Evolutionary conservation across 23 red algal species (phyloP).

Genomic region (Gracilaria domingensis): DNA sequence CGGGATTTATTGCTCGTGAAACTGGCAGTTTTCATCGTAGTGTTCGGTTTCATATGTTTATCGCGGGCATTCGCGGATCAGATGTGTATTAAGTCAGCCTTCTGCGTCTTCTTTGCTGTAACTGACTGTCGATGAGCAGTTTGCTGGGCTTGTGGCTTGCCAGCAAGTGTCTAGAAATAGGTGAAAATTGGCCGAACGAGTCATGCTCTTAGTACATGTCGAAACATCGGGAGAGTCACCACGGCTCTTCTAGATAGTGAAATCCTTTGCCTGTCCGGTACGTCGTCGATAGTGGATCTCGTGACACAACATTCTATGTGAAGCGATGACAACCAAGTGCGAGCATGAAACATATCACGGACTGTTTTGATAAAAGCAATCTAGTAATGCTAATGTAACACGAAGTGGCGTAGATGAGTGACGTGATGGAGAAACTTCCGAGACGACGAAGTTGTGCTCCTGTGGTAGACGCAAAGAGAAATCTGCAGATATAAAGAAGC

Average conservation of each 20-base stretch:
- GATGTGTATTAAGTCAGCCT: conserved; percentile 57
- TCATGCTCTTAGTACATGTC: too few species aligned
- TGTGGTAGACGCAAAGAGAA: conserved; percentile 89
- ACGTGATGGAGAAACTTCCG: conserved; percentile 92
- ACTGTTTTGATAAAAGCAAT: conserved; percentile 74
- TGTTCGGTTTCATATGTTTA: conserved; percentile 29
- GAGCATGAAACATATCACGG: conserved; percentile 68
- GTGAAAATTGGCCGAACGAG: not conserved
- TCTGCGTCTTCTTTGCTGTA: conserved; percentile 32
- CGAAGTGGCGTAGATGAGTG: conserved; percentile 82
- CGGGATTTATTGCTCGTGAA: conserved; percentile 31
- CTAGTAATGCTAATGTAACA: conserved; percentile 89
- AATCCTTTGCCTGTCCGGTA: conserved; percentile 45
- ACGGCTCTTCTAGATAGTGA: conserved; percentile 54
- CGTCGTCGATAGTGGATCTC: conserved; percentile 69
- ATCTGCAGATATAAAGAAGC: conserved; percentile 92
- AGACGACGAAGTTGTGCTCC: conserved; percentile 37
- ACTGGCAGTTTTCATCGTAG: conserved; percentile 22
- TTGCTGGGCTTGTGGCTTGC: conserved; percentile 5
- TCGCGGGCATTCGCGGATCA: conserved; percentile 5
- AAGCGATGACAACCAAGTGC: conserved; percentile 64
- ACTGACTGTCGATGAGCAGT: not conserved
- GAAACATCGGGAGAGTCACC: conserved; percentile 7
- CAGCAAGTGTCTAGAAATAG: conserved; percentile 21
- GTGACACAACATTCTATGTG: conserved; percentile 73